A percentile compares a stretch with the other conserved stretches of the same genome.
Conservation (phyloP, 306 rosid genomes). For the Glycine tomentella region DNA sequence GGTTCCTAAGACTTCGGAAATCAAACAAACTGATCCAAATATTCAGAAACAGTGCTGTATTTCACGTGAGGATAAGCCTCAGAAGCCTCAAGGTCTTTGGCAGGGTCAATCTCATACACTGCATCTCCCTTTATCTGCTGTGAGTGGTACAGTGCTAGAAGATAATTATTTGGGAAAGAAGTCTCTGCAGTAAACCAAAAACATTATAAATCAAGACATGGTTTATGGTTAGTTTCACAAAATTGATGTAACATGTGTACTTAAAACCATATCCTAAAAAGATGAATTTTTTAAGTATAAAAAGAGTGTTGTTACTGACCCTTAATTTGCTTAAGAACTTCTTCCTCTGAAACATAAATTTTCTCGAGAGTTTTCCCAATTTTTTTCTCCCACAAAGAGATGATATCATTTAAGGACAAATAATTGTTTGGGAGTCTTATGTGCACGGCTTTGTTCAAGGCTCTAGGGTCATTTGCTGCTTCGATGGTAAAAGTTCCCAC, state of each 20-base stretch:
- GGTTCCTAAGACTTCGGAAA: not conserved
- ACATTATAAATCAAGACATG: not conserved
- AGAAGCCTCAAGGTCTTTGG: constrained; percentile 52
- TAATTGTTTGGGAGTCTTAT: constrained; percentile 52
- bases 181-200: constrained; percentile 41
- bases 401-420: constrained; percentile 49
- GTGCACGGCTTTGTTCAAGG: constrained; percentile 59
- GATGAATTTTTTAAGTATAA: not conserved
- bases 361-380: constrained; percentile 54
- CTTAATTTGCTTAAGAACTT: constrained; percentile 54
- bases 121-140: constrained; percentile 54
- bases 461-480: constrained; percentile 59
- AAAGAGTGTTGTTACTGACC: constrained; percentile 40
- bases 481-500: constrained; percentile 47
- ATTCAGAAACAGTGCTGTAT: constrained; percentile 51
- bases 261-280: not conserved
- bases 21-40: constrained; percentile 52
- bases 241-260: not conserved
- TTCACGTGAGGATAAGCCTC: constrained; percentile 55
- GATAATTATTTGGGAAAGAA: constrained; percentile 47
- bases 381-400: constrained; percentile 60
- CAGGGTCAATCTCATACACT: constrained; percentile 54
- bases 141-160: constrained; percentile 50
- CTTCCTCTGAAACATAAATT: constrained; percentile 47
- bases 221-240: not conserved